Percentiles rank a stretch among this genome's conserved stretches.
Evolutionary conservation across 495 filamentous ascomycete genomes (phyloP).

Genomic region (Cercophora scortea): DNA sequence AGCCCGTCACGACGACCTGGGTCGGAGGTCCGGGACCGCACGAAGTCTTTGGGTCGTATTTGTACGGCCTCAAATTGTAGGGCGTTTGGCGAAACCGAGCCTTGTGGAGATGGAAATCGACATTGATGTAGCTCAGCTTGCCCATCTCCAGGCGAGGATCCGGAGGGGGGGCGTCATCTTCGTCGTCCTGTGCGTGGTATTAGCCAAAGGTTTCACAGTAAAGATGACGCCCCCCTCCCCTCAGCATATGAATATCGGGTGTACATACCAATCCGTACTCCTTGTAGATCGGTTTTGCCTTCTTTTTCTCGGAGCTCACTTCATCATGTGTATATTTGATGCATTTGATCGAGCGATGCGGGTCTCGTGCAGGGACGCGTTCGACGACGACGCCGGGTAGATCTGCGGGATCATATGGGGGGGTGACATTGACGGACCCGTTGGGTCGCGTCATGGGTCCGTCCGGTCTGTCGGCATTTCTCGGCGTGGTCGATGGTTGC

Average conservation of each 20-base stretch:
- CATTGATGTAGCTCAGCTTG: constrained; percentile 49
- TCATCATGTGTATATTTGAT: constrained; percentile 70
- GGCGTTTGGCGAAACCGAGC: constrained; percentile 65
- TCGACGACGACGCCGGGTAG: constrained; percentile 23
- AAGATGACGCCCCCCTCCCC: constrained; percentile 45
- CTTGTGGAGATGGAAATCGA: constrained; percentile 65
- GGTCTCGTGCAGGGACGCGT: constrained; percentile 54
- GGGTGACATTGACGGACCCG: constrained; percentile 22
- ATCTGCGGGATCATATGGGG: too few species aligned
- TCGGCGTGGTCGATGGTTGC: constrained; percentile 24
- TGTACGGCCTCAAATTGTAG: constrained; percentile 67
- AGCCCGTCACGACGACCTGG: constrained; percentile 86
- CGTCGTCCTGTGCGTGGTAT: constrained; percentile 43
- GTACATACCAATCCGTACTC: constrained; percentile 61
- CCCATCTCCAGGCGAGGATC: constrained; percentile 71
- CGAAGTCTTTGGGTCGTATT: constrained; percentile 71
- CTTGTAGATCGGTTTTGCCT: constrained; percentile 59
- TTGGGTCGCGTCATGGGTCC: constrained; percentile 10
- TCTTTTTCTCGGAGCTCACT: constrained; percentile 55
- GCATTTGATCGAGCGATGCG: constrained; percentile 55
- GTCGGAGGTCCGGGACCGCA: constrained; percentile 82
- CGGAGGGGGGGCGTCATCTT: constrained; percentile 57
- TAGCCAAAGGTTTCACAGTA: constrained; percentile 42
- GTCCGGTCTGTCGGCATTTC: constrained; percentile 20
- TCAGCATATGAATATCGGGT: constrained; percentile 28